Evolutionary conservation across 2,329 filamentous ascomycete genomes (phyloP), one percentile per base, ranked within the genome.

Genomic region (Ambrosiella cleistominuta): DNA sequence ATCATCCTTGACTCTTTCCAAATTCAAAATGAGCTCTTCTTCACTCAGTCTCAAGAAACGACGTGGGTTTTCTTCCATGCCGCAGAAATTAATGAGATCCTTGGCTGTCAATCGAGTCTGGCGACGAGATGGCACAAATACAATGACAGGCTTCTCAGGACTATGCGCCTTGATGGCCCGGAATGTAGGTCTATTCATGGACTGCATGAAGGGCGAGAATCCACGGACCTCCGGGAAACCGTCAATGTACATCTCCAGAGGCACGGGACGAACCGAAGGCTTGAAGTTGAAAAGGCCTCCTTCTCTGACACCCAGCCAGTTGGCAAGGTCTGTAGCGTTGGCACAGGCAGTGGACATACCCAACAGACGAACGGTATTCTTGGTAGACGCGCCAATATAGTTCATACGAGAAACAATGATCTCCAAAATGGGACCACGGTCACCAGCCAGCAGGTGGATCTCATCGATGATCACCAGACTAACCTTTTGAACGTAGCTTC

Each of bases 301-400:
- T 67, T 95, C 96, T 37, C 57, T 58, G 44, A 98, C 94, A 52
- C 93, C 93, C 2, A 98, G 78, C 93, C 93, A 98, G 66, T 95
- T 97, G 1, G 80, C 94, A 40, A 98, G 76, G 68, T 98, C 94
- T 12, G 81, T 86, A 1, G 94, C 93, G 67, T 98, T 98, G 12
- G 93, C 93, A 65, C 91, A 97, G 8, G 93, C 94, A 15, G 93
- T 98, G 1, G 93, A 98, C 94, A 98, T 98, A n/a, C 93, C 93
- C 62, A 98, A 78, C 4, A 98, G 75, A 3, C 93, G 81, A 19
- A 98, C 91, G 0, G 88, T 81, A 56, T 84, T 88, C 66, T 95
- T 89, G 45, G 88, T 95, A 62, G 95, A 89, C 1, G 90, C 87
- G 1, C 91, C 93, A 65, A 98, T 98, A 68, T 97, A 98, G 68